phyloP scores from a whole-genome alignment of 1,139 yeast species.

The Blastobotrys aristatus region DNA sequence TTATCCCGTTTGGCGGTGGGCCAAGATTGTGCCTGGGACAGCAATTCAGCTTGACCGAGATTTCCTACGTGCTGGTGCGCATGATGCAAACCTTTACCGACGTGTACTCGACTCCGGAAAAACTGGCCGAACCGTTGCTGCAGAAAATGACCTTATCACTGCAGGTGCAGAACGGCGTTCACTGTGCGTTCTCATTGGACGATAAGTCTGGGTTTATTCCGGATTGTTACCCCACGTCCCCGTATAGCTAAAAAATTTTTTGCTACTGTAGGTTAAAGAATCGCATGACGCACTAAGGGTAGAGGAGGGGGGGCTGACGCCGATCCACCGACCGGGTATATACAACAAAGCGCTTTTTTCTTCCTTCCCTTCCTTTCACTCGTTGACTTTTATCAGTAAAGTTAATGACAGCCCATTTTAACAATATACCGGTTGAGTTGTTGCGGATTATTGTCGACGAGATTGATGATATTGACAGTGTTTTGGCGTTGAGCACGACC shows the following conservation, averaged over 20 bases:
- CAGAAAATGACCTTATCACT: conserved; percentile 1
- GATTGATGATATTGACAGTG: background rate
- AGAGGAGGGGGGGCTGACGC: too few species aligned
- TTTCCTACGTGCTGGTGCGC: conserved; percentile 44
- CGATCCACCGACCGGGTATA: too few species aligned
- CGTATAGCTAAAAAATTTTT: too few species aligned
- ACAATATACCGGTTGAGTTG: background rate
- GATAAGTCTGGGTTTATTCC: background rate
- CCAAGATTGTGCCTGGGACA: conserved; percentile 57
- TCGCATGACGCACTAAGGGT: too few species aligned
- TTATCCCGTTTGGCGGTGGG: conserved; percentile 49
- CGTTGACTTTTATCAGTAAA: too few species aligned
- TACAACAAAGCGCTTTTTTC: too few species aligned
- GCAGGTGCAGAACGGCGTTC: conserved; percentile 4
- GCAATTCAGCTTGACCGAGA: conserved; percentile 55
- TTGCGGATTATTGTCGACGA: background rate
- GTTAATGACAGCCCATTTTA: background rate
- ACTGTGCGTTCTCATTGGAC: conserved; percentile 4
- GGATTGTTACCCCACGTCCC: background rate
- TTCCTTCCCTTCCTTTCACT: too few species aligned
- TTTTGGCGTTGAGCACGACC: background rate
- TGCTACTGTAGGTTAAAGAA: too few species aligned
- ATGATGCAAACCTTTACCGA: conserved; percentile 37
- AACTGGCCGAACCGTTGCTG: conserved; percentile 1
- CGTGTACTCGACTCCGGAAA: conserved; percentile 12